Conservation (phyloP, 2,329 filamentous ascomycete species). For the Penicillium sumatraense region DNA sequence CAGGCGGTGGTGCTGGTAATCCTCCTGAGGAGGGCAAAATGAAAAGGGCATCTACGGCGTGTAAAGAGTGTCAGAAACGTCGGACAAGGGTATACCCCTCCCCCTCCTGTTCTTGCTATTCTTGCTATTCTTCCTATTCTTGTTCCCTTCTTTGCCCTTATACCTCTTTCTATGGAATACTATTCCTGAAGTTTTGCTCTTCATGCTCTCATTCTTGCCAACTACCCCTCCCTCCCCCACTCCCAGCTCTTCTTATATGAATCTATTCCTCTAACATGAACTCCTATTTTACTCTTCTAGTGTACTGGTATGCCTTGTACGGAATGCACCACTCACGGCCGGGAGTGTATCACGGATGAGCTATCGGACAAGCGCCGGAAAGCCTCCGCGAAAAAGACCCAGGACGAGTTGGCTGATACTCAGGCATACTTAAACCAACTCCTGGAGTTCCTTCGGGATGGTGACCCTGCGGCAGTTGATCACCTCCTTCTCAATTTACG, state of each 20-base stretch:
- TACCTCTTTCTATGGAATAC: too few species aligned
- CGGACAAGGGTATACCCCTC: conserved; percentile 40
- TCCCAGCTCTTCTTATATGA: background rate
- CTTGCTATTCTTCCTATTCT: too few species aligned
- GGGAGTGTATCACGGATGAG: conserved; percentile 41
- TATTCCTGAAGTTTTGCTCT: too few species aligned
- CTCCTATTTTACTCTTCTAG: conserved; percentile 23
- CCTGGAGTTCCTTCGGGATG: conserved; percentile 29
- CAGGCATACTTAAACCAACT: conserved; percentile 33
- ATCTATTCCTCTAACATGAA: conserved; percentile 12
- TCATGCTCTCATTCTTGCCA: too few species aligned
- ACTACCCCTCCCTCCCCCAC: background rate
- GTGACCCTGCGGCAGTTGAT: too few species aligned
- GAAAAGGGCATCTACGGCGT: conserved; percentile 43
- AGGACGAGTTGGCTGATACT: conserved; percentile 36
- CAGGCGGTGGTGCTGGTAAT: conserved; percentile 14
- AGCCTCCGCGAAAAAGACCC: conserved; percentile 31
- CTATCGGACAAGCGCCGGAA: conserved; percentile 43
- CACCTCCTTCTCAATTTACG: too few species aligned
- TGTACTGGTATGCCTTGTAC: conserved; percentile 38
- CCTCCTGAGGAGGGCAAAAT: conserved; percentile 36
- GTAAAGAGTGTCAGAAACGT: conserved; percentile 42
- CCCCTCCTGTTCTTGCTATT: too few species aligned
- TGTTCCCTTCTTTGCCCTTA: background rate
- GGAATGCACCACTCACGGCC: conserved; percentile 38